Conservation (phyloP, 2,329 filamentous ascomycete genomes). For the Lanzia echinophila region DNA sequence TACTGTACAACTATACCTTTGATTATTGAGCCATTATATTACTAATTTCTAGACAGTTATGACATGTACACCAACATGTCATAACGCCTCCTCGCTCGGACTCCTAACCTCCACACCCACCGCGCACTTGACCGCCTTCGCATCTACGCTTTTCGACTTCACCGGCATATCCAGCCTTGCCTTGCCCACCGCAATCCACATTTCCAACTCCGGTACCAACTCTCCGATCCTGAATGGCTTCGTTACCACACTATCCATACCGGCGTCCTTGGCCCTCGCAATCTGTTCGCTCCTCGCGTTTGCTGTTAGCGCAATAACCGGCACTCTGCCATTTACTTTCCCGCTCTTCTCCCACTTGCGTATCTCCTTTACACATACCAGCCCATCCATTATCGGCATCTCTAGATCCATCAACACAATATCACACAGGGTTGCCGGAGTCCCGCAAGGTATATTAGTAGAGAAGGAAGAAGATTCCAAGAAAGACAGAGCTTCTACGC, state of each 20-base stretch:
- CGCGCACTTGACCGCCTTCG: no score
- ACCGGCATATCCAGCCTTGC: not conserved
- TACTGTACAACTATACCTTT: no score
- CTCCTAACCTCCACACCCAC: no score
- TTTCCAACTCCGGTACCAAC: constrained; percentile 52
- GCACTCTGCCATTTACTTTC: constrained; percentile 39
- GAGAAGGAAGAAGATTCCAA: constrained; percentile 17
- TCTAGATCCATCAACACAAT: constrained; percentile 70
- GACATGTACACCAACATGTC: no score
- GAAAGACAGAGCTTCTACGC: constrained; percentile 45
- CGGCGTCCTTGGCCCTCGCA: constrained; percentile 17
- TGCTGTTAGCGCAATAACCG: constrained; percentile 29
- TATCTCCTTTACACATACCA: constrained; percentile 59
- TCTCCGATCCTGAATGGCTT: constrained; percentile 64
- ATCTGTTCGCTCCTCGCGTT: constrained; percentile 27
- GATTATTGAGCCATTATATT: no score
- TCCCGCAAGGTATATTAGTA: no score
- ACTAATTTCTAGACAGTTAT: no score
- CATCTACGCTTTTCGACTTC: no score
- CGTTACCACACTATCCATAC: constrained; percentile 56
- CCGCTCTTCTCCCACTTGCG: constrained; percentile 49
- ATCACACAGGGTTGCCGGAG: constrained; percentile 40
- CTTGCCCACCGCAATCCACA: not conserved
- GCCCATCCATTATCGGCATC: constrained; percentile 67
- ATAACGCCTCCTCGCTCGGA: no score